Percentiles rank a stretch among this genome's conserved stretches.
Conservation (phyloP, 257 asterid species). For the Penstemon newberryi region DNA sequence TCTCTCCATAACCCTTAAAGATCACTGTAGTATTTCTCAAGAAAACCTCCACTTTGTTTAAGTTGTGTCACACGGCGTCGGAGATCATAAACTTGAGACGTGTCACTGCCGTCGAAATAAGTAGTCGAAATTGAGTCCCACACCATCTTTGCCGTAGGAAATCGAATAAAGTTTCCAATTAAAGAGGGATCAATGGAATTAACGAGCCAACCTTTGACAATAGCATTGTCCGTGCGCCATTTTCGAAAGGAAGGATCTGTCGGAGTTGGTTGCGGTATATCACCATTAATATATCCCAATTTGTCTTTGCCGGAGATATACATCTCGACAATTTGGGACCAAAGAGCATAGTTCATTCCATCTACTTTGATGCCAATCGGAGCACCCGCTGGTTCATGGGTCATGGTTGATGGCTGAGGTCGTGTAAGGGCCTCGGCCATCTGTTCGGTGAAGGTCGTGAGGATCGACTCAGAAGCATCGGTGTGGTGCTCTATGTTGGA, state of each 20-base stretch:
- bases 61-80: background rate
- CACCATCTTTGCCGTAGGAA: background rate
- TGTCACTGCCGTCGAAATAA: background rate
- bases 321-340: no score
- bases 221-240: background rate
- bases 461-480: no score
- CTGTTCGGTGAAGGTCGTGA: no score
- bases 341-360: no score
- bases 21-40: background rate
- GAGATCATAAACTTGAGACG: background rate
- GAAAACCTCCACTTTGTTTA: background rate
- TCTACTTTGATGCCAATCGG: no score
- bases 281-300: no score
- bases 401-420: no score
- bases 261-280: background rate
- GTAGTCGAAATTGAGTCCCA: background rate
- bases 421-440: no score
- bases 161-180: background rate
- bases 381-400: no score
- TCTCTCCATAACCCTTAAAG: background rate
- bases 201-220: background rate
- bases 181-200: background rate
- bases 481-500: no score
- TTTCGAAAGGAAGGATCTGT: no score
- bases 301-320: no score